Base-by-base conservation (phyloP, 108 stramenopile genomes). In the Stephanodiscus triporus region DNA sequence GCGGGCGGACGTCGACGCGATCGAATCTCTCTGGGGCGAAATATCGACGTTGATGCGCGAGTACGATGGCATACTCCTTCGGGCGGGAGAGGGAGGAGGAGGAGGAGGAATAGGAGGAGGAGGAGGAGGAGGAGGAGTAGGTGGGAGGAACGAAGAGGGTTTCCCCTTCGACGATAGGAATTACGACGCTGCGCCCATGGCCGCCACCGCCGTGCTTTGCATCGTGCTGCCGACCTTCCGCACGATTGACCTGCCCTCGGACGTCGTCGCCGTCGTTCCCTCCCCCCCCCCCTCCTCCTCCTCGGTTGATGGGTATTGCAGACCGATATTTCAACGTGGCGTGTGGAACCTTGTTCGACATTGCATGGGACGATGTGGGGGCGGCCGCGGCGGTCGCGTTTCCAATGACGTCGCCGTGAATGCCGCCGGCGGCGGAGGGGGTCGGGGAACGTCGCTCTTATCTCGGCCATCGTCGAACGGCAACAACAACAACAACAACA, bases 271-370 rank as follows among this genome's bases (percentile, higher is more conserved):
- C 20, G 30, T 22, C 22, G 8, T 43, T 56, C 22, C 42, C n/a
- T 9, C 40, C 8, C 11, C 40, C 40, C 24, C 62, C 16, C 50
- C 51, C 8, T 4, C 20, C 51, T 9, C 20, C 8, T 19, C 48
- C 48, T 3, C 48, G 2, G 30, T 26, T 17, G 42, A 59, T 51
- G 9, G 60, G 50, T 29, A 24, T 30, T 73, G 51, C 38, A 60
- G 66, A 42, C 86, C 84, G 24, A 62, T 68, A 19, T 32, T 62
- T 24, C 83, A 84, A 75, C 49, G 70, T 27, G 38, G 47, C 27
- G 32, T 88, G n/a, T 91, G 90, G 90, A 66, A 78, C 11, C 56
- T 91, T 16, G 73, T 89, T 58, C 84, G 82, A 30, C 38, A 29
- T 17, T 86, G 90, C 67, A 60, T 89, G 7, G 63, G 73, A 36